Evolutionary conservation across 352 stramenopile genomes (phyloP), one percentile per base, ranked within the genome.

Genomic region (Phytophthora meadii): DNA sequence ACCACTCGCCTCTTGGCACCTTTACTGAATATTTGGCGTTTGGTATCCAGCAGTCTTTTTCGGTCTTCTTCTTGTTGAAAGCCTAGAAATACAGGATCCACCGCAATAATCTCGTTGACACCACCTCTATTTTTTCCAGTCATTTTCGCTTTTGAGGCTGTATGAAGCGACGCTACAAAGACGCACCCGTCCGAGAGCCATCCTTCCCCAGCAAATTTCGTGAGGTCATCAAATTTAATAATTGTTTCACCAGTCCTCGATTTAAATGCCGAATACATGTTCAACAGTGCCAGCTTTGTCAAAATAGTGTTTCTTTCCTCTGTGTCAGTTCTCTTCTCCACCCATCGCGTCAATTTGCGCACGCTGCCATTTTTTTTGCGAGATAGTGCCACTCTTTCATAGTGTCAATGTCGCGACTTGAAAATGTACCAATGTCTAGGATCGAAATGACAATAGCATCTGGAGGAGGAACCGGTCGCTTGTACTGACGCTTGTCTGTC

Each of bases 261-360:
- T 11, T 58, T 58, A 10, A 58, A 50, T 28, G 39, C 37, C 8
- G 51, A 49, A 32, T 58, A 58, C 51, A 49, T 41, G 15, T 50
- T 49, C 51, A 49, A 14, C 47, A 42, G 1, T 17, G 47, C 17
- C 17, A 54, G 4, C 4, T 3, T 41, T 3, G 14, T 5, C 3
- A 54, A 9, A 27, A 54, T 54, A 17, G 27, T 40, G 12, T 24
- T 11, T 9, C 15, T 12, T 12, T 15, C 14, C 36, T 49, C 27
- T 6, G 27, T 30, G 3, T 6, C 27, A 5, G 27, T 8, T 30
- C 27, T 30, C 3, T 9, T 30, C 22, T 22, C 2, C 22, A 22
- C 22, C 22, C 22, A 22, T 22, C 22, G 22, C 22, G 22, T 22
- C 22, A 22, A 22, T 2, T 22, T 22, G 22, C 22, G 22, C 2